phyloP scores from a whole-genome alignment of 345 rosid species.

The Kernera saxatilis region DNA sequence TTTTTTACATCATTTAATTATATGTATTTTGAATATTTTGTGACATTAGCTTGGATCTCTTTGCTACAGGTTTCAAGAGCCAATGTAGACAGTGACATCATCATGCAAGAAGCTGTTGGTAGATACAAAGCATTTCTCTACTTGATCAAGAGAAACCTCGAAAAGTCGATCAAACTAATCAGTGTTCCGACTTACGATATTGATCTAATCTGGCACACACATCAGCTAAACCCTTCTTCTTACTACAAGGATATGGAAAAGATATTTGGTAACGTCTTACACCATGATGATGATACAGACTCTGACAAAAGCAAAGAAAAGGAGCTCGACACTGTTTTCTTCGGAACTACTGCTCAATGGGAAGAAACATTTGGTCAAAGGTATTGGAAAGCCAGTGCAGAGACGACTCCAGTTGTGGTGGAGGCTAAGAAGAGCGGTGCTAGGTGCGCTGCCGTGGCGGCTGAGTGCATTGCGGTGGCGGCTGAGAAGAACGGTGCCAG shows the following conservation, averaged over 20 bases:
- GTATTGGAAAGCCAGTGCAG: slow-evolving; percentile 66
- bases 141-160: slow-evolving; percentile 65
- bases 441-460: no score
- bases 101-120: slow-evolving; percentile 69
- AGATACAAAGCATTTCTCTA: slow-evolving; percentile 91
- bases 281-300: slow-evolving; percentile 80
- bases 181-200: slow-evolving; percentile 94
- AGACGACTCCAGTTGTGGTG: neutral
- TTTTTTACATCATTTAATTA: neutral
- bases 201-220: slow-evolving; percentile 93
- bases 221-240: slow-evolving; percentile 68
- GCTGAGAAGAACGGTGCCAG: no score
- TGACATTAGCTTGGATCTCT: slow-evolving; percentile 31
- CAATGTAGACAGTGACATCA: slow-evolving; percentile 53
- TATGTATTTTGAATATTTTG: neutral
- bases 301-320: slow-evolving; percentile 65
- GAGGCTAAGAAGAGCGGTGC: neutral
- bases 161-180: slow-evolving; percentile 50
- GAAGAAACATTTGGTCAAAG: slow-evolving; percentile 67
- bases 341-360: slow-evolving; percentile 67
- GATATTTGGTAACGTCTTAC: slow-evolving; percentile 53
- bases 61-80: slow-evolving; percentile 68
- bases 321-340: slow-evolving; percentile 62
- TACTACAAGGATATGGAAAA: slow-evolving; percentile 59
- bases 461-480: neutral